Evolutionary conservation across 2,329 filamentous ascomycete species (phyloP).

Genomic region (Paecilomyces niveus): DNA sequence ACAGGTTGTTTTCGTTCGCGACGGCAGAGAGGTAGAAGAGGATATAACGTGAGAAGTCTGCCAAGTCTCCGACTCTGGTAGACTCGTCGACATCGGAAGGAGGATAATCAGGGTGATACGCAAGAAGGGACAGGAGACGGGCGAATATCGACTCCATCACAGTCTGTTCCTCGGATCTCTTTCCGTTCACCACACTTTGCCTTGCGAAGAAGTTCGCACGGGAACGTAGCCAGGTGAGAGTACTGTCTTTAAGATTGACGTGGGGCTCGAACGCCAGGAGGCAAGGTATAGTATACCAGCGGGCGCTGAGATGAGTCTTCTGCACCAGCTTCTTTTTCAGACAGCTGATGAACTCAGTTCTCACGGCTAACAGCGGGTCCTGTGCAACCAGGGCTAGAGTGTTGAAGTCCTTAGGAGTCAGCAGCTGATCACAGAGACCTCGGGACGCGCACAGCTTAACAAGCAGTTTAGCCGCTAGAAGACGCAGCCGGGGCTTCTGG

Average conservation of each 20-base stretch:
- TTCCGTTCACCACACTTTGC: conserved; percentile 28
- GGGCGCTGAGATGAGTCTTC: conserved; percentile 63
- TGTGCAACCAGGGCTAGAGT: conserved; percentile 73
- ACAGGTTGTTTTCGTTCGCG: conserved; percentile 78
- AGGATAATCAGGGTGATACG: conserved; percentile 85
- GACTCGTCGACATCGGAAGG: conserved; percentile 27
- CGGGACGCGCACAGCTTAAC: conserved; percentile 78
- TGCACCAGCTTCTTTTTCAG: conserved; percentile 63
- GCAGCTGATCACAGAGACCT: conserved; percentile 63
- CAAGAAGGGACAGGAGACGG: conserved; percentile 76
- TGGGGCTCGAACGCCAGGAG: conserved; percentile 85
- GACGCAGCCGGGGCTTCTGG: conserved; percentile 73
- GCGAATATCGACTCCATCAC: conserved; percentile 76
- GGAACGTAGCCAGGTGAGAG: conserved; percentile 83
- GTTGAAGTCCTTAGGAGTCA: conserved; percentile 71
- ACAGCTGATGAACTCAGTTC: conserved; percentile 71
- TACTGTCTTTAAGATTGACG: conserved; percentile 62
- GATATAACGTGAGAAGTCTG: conserved; percentile 81
- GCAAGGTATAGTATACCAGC: conserved; percentile 88
- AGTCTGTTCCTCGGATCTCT: conserved; percentile 46
- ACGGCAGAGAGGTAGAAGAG: conserved; percentile 80
- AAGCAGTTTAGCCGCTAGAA: conserved; percentile 71
- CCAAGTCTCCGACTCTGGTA: conserved; percentile 52
- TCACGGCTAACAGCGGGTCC: conserved; percentile 66
- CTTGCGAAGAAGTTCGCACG: conserved; percentile 60